These are phyloP conservation scores for Meira miltonrushii DNA, from an alignment of 1,284 basidiomycete species.

Conservation along the genomic window DNA sequence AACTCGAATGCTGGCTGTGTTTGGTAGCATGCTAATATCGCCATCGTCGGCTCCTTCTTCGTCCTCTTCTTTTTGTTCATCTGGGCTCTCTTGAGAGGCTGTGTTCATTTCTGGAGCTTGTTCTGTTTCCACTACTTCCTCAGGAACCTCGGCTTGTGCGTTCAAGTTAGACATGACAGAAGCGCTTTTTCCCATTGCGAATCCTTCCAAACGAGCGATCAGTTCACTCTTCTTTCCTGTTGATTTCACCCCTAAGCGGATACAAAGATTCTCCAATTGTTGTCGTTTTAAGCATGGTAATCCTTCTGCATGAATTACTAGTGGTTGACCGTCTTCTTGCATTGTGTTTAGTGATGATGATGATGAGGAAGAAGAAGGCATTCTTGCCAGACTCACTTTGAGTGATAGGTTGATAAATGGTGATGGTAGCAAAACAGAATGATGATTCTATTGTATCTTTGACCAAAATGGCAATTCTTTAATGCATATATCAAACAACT, in stretches of 20 bases:
- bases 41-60: neutral
- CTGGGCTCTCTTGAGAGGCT: neutral
- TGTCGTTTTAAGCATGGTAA: conserved; percentile 37
- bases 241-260: conserved; percentile 31
- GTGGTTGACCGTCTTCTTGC: too few relatives aligned
- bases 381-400: too few relatives aligned
- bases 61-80: conserved; percentile 5
- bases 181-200: neutral
- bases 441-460: too few relatives aligned
- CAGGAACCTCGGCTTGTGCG: neutral
- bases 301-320: conserved; percentile 27
- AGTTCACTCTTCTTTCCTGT: conserved; percentile 18
- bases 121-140: conserved; percentile 3
- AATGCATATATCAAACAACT: too few relatives aligned
- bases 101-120: neutral
- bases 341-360: conserved; percentile 17
- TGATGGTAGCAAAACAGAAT: too few relatives aligned
- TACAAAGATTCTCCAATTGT: conserved; percentile 35
- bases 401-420: too few relatives aligned
- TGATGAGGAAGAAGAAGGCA: too few relatives aligned
- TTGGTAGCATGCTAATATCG: too few relatives aligned
- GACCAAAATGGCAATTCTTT: too few relatives aligned
- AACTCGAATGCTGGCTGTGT: neutral
- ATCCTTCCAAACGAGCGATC: conserved; percentile 14
- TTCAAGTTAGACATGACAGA: neutral